Percentiles rank a stretch among this genome's conserved stretches.
Evolutionary conservation across 495 filamentous ascomycete species (phyloP).

Genomic region (Astrothelium subdiscretum): DNA sequence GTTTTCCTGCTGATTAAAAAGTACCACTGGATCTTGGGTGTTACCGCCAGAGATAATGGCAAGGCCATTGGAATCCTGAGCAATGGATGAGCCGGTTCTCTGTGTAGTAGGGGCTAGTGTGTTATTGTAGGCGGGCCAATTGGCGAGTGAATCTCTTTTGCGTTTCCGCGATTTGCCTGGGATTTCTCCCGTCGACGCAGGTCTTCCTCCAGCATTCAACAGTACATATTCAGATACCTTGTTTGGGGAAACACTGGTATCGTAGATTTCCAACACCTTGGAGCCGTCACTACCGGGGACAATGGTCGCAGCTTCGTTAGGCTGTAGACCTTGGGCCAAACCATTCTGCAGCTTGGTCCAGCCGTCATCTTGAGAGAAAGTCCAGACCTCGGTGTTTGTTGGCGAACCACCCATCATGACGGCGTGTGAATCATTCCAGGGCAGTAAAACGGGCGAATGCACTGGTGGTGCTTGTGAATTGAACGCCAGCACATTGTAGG

Average conservation of each 20-base stretch:
- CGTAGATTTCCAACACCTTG: conserved; percentile 72
- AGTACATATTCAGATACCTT: conserved; percentile 55
- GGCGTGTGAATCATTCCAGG: conserved; percentile 61
- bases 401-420: conserved; percentile 65
- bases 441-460: conserved; percentile 57
- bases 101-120: conserved; percentile 53
- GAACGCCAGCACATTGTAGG: conserved; percentile 45
- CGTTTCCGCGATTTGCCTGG: conserved; percentile 28
- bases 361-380: conserved; percentile 42
- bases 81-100: conserved; percentile 48
- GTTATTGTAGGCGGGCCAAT: conserved; percentile 70
- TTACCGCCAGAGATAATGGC: conserved; percentile 72
- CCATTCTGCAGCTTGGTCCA: conserved; percentile 56
- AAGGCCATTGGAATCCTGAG: conserved; percentile 44
- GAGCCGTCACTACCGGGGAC: conserved; percentile 63
- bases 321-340: conserved; percentile 46
- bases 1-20: conserved; percentile 74
- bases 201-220: conserved; percentile 35
- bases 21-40: conserved; percentile 49
- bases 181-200: conserved; percentile 27
- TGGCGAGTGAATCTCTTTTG: conserved; percentile 38
- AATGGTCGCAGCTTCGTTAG: conserved; percentile 47
- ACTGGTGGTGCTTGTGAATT: conserved; percentile 46
- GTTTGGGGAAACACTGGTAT: conserved; percentile 69
- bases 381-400: conserved; percentile 54